Evolutionary conservation across 2,329 filamentous ascomycete genomes (phyloP), one percentile per base, ranked within the genome.

Genomic region (Diaporthe ilicicola): DNA sequence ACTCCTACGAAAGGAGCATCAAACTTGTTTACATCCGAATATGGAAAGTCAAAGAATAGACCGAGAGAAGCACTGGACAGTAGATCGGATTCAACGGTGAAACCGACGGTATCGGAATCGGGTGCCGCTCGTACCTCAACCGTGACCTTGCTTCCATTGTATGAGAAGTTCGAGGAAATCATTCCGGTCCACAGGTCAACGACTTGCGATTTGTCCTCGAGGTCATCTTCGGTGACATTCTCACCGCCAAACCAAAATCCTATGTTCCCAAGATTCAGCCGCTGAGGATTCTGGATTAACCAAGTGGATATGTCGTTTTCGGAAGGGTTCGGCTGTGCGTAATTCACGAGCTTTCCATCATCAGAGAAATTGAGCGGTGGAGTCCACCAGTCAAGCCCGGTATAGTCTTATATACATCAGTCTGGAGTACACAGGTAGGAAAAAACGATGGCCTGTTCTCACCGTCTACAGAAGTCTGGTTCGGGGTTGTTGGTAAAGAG

Each of bases 1-100:
- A 86, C 76, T 1, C 86, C 86, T 1, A 89, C 86, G 72, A 85
- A 88, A 1, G 87, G 86, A 2, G 85, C 85, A 46, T 88, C 85
- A 69, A 88, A 88, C 73, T 88, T 88, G 73, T 86, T 84, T 32
- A 77, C 76, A 19, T 81, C 84, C 24, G 85, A 80, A 67, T 85
- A 84, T 3, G 87, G 86, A 68, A 86, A 88, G 67, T 88, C 86
- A 68, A 88, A 82, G 73, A 87, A 87, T 7, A 88, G 75, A 0
- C 84, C 82, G 9, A 88, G 75, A 5, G 75, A 73, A 0, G 80
- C 82, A 1, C 73, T 72, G 5, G 74, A 75, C 9, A 88, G 73
- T 3, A 87, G 76, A 0, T 79, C 74, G 0, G 85, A 87, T 15
- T 80, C 76, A 13, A 87, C 76, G 9, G 79, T 75, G 29, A 87